These are phyloP conservation scores for Laguncularia racemosa DNA, from an alignment of 345 rosid genomes.

Conservation along the genomic window DNA sequence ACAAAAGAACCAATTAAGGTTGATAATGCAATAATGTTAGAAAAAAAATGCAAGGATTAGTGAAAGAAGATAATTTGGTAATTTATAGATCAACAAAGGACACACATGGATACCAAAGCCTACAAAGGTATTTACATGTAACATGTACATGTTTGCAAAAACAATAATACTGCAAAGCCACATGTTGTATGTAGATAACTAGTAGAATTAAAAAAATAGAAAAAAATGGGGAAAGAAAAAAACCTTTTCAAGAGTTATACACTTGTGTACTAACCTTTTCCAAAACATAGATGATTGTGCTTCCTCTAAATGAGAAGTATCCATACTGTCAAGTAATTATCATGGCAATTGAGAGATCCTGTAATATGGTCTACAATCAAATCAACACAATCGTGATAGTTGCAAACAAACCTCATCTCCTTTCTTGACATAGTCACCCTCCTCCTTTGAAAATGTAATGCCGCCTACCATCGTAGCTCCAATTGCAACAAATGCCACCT, in stretches of 20 bases:
- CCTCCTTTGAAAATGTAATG: slow-evolving; percentile 49
- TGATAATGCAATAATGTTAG: too few relatives aligned
- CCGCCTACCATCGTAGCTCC: slow-evolving; percentile 99
- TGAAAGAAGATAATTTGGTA: too few relatives aligned
- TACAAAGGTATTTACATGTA: too few relatives aligned
- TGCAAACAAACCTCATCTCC: slow-evolving; percentile 65
- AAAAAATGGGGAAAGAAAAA: too few relatives aligned
- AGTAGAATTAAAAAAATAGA: background rate
- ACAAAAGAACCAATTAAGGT: too few relatives aligned
- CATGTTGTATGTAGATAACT: background rate
- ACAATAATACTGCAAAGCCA: background rate
- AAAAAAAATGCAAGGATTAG: too few relatives aligned
- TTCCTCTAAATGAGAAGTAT: slow-evolving; percentile 91
- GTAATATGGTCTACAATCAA: too few relatives aligned
- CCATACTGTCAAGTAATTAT: slow-evolving; percentile 48
- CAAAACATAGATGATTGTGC: slow-evolving; percentile 82
- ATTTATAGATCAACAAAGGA: too few relatives aligned
- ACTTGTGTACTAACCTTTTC: slow-evolving; percentile 52
- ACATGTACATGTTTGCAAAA: too few relatives aligned
- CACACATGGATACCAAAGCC: too few relatives aligned
- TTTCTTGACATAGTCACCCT: slow-evolving; percentile 59
- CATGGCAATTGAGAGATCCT: too few relatives aligned
- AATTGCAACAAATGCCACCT: slow-evolving; percentile 93
- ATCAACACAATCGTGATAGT: background rate
- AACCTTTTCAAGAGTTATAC: background rate